Percentiles rank a stretch among this genome's conserved stretches.
These are phyloP conservation scores for Myrica gale DNA, from an alignment of 306 rosid species.

Conservation along the genomic window DNA sequence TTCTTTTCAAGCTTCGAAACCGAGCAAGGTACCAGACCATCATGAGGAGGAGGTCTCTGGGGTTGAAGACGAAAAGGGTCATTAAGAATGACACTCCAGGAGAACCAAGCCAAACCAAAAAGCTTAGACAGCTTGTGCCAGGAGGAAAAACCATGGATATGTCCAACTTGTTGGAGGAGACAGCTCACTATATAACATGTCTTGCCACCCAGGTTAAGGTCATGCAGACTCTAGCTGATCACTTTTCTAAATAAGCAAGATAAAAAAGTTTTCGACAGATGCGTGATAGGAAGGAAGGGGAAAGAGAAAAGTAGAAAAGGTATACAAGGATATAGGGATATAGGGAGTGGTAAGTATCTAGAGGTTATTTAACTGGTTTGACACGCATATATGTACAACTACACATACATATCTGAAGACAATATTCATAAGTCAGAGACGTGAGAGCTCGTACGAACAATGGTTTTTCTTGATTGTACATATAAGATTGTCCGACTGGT, in stretches of 20 bases:
- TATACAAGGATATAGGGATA: not conserved
- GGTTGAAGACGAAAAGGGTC: constrained; percentile 10
- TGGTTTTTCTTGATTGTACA: not conserved
- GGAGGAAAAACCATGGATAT: constrained; percentile 38
- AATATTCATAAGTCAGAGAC: not conserved
- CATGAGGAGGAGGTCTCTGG: not conserved
- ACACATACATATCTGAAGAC: not conserved
- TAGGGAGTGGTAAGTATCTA: not conserved
- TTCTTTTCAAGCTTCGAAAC: constrained; percentile 34
- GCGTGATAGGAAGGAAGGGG: not conserved
- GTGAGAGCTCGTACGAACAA: not conserved
- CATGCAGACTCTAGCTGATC: constrained; percentile 38
- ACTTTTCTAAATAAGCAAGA: constrained; percentile 12
- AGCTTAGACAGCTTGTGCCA: constrained; percentile 25
- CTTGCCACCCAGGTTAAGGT: constrained; percentile 37
- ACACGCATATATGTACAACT: constrained; percentile 4
- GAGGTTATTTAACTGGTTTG: not conserved
- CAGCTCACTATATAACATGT: constrained; percentile 36
- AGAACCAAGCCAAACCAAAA: not conserved
- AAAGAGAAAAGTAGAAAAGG: not conserved
- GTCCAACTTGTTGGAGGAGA: constrained; percentile 44
- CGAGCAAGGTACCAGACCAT: not conserved
- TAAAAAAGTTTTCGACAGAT: not conserved
- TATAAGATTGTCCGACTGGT: constrained; percentile 4
- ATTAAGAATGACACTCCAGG: not conserved